A percentile compares a stretch with the other conserved stretches of the same genome.
phyloP scores from a whole-genome alignment of 306 rosid species.

The Castanea sativa region DNA sequence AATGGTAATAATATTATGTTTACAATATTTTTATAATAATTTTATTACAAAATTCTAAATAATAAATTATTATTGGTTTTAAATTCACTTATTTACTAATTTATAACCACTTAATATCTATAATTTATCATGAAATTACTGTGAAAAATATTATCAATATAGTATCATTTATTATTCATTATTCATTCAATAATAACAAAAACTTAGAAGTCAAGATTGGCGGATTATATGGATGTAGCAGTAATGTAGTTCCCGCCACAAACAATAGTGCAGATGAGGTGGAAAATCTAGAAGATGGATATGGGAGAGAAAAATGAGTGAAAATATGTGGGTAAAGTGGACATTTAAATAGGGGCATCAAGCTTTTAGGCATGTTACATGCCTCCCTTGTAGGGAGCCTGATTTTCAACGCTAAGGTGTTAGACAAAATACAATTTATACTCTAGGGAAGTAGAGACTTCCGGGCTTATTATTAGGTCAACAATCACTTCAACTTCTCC shows the following conservation, averaged over 20 bases:
- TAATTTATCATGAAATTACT: too few species aligned
- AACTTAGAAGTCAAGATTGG: not conserved
- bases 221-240: not conserved
- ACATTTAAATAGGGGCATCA: not conserved
- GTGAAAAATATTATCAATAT: accelerated
- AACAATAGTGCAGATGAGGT: not conserved
- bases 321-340: not conserved
- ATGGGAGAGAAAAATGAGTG: not conserved
- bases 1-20: too few species aligned
- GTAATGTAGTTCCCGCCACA: not conserved
- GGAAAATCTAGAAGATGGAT: not conserved
- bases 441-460: not conserved
- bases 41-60: too few species aligned
- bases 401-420: slow-evolving; percentile 6
- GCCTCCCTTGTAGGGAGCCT: slow-evolving; percentile 3
- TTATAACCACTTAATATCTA: too few species aligned
- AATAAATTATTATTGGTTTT: too few species aligned
- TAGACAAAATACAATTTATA: not conserved
- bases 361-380: slow-evolving; percentile 10
- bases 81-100: too few species aligned
- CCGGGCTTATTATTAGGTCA: not conserved
- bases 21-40: too few species aligned
- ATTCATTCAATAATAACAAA: too few species aligned
- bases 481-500: not conserved
- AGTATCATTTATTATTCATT: too few species aligned